Base-by-base conservation (phyloP, 805 yeast genomes). In the Saturnispora serradocipensis region DNA sequence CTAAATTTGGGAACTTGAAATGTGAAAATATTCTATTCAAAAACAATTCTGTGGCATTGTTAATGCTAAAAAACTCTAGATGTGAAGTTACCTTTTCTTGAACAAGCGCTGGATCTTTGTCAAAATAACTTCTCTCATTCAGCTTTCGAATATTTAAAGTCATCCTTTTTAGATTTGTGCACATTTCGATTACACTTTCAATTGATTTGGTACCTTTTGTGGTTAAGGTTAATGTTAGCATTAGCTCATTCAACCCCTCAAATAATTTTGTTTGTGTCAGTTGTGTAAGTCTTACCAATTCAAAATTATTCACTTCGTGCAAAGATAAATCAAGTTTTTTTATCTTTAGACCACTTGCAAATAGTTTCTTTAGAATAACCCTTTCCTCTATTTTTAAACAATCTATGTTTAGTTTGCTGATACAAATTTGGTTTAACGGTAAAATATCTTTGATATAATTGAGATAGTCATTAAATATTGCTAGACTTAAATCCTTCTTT, bases 141-240 rank as follows among this genome's bases (percentile, higher is more conserved):
- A 49, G 27, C 4, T 35, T 25, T 35, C 22, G 13, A 36, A 49
- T 45, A 4, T 16, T 40, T 18, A 50, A 40, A 5, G 34, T 34
- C 24, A 50, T 24, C 6, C 9, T 20, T 28, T 43, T 39, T 7
- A 50, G 34, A 15, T 50, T 39, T 16, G n/a, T 24, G 46, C 53
- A 45, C 43, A 39, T 38, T 34, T 45, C 49, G 16, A 50, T 44
- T 8, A 50, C 39, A 10, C 45, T 13, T 46, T 50, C 53, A 34
- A 50, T 50, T 16, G 53, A 44, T 50, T 50, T 50, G 10, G 53
- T 50, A 7, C 53, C 53, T 38, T 50, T 50, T 15, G 49, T 50
- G 7, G 42, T 38, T 18, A 50, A 20, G 3, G 35, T 35, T 15
- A 50, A 16, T 10, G 40, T 30, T 25, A 50, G 25, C 9, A 18